phyloP scores from a whole-genome alignment of 345 rosid species.

The Microcos paniculata region DNA sequence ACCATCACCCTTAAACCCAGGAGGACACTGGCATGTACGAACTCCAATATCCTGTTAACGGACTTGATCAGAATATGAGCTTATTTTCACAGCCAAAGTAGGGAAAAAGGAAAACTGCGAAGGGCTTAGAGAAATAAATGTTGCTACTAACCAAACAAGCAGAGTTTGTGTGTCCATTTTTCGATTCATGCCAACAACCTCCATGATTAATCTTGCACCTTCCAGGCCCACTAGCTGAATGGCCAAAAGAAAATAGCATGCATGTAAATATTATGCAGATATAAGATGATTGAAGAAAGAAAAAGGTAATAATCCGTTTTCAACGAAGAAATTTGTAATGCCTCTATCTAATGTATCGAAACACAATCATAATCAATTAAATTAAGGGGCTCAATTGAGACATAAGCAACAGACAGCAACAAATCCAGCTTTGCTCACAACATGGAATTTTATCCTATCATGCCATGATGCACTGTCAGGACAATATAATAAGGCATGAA shows the following conservation, averaged over 20 bases:
- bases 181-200: slow-evolving; percentile 73
- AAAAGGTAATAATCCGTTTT: not conserved
- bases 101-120: not conserved
- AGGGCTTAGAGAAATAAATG: slow-evolving; percentile 5
- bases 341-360: not conserved
- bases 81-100: not conserved
- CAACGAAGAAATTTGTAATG: not conserved
- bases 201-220: slow-evolving; percentile 74
- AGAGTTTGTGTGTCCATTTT: slow-evolving; percentile 51
- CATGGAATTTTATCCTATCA: not conserved
- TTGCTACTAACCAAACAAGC: slow-evolving; percentile 71
- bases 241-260: not conserved
- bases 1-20: slow-evolving; percentile 91
- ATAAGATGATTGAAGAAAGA: slow-evolving; percentile 12
- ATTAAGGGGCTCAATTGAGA: not conserved
- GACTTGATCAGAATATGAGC: slow-evolving; percentile 20
- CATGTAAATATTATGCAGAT: not conserved
- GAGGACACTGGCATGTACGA: slow-evolving; percentile 83
- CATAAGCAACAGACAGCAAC: slow-evolving; percentile 6
- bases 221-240: slow-evolving; percentile 67
- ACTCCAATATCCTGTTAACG: slow-evolving; percentile 61
- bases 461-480: not conserved
- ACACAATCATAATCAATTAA: not conserved
- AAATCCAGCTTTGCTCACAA: not conserved
- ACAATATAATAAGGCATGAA: not conserved